These are phyloP conservation scores for Vachellia collinsii DNA, from an alignment of 306 rosid species.

Conservation along the genomic window DNA sequence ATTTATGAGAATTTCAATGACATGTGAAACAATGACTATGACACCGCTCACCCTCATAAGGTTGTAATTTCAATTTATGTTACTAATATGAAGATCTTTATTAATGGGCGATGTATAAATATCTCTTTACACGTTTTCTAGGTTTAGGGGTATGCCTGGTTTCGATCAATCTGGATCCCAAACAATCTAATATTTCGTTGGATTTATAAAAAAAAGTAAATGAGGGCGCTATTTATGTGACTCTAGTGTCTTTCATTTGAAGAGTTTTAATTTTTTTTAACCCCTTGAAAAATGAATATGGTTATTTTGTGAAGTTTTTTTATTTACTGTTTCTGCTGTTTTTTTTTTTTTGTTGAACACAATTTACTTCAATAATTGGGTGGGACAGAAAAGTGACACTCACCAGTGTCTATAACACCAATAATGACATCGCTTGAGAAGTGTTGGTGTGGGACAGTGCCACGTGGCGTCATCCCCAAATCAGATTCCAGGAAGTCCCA, in stretches of 20 bases:
- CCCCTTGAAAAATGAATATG: background rate
- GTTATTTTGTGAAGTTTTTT: background rate
- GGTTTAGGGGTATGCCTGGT: too few species aligned
- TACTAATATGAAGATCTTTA: too few species aligned
- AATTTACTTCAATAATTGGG: background rate
- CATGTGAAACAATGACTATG: background rate
- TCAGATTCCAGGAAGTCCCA: constrained; percentile 84
- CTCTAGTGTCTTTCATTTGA: too few species aligned
- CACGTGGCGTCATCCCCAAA: constrained; percentile 39
- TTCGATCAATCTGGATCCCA: too few species aligned
- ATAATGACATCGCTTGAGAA: constrained; percentile 61
- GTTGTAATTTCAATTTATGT: too few species aligned
- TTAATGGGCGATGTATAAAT: too few species aligned
- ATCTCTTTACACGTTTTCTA: too few species aligned
- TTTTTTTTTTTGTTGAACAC: background rate
- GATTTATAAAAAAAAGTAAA: too few species aligned
- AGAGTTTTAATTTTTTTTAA: background rate
- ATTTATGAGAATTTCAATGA: constrained; percentile 3
- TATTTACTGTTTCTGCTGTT: background rate
- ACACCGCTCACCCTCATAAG: too few species aligned
- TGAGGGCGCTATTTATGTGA: too few species aligned
- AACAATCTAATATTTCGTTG: too few species aligned
- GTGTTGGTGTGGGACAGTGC: background rate
- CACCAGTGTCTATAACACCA: constrained; percentile 87
- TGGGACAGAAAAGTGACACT: background rate